A percentile compares a stretch with the other conserved stretches of the same genome.
phyloP scores from a whole-genome alignment of 106 monocot species.

The Gastrodia elata region DNA sequence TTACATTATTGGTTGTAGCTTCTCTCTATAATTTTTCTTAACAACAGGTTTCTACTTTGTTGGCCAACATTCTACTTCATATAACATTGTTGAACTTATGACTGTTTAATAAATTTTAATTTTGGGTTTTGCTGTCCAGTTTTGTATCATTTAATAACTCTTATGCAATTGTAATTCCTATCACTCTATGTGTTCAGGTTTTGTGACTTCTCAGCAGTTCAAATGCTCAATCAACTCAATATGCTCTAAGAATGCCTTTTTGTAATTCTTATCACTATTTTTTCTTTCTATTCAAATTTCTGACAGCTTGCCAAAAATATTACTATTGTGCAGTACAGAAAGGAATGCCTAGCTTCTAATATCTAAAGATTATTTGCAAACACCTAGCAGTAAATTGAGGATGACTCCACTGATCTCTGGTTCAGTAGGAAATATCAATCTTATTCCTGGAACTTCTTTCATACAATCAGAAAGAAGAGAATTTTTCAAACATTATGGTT shows the following conservation, averaged over 20 bases:
- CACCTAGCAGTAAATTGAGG: conserved; percentile 11
- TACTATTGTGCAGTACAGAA: neutral
- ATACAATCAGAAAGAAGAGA: conserved; percentile 35
- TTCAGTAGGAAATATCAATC: conserved; percentile 50
- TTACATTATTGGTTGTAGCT: too few relatives aligned
- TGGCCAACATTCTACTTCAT: too few relatives aligned
- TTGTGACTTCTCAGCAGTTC: conserved; percentile 1
- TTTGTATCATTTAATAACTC: neutral
- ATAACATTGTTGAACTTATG: too few relatives aligned
- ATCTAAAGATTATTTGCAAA: neutral
- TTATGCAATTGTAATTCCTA: neutral
- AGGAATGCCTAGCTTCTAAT: neutral
- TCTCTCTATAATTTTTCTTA: too few relatives aligned
- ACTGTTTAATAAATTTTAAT: too few relatives aligned
- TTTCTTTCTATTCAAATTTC: neutral
- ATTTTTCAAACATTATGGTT: conserved; percentile 22
- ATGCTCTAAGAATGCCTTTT: neutral
- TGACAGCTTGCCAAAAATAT: neutral
- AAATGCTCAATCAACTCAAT: neutral
- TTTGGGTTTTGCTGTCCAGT: neutral
- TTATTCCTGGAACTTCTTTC: conserved; percentile 43
- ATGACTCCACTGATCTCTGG: conserved; percentile 74
- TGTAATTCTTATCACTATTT: neutral
- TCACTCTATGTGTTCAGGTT: neutral
- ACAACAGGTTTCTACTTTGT: too few relatives aligned